Percentiles rank a stretch among this genome's conserved stretches.
Evolutionary conservation across 768 basidiomycete species (phyloP).

Genomic region (Rhodotorula diobovata): DNA sequence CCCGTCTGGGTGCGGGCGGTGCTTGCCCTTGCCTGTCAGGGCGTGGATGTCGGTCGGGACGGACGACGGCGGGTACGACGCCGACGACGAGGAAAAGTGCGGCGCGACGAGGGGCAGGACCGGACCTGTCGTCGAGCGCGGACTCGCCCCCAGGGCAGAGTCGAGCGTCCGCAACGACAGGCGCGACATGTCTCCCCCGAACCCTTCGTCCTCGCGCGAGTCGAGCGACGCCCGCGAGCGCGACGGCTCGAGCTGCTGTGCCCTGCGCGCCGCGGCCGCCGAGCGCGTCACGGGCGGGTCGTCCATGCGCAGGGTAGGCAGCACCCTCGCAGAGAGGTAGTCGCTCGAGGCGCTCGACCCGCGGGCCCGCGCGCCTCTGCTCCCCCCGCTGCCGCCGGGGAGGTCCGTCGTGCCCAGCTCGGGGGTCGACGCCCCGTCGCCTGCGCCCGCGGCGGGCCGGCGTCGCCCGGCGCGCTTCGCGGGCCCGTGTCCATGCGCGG

Average conservation of each 20-base stretch:
- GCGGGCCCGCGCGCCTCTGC: neutral
- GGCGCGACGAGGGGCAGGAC: neutral
- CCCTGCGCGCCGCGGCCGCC: too few relatives aligned
- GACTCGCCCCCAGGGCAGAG: conserved; percentile 6
- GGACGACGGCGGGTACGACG: neutral
- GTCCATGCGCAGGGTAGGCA: neutral
- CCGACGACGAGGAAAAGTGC: neutral
- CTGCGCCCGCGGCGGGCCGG: neutral
- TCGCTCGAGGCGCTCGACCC: neutral
- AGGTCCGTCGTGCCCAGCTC: conserved; percentile 14
- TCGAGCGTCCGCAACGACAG: conserved; percentile 15
- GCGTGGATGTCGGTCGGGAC: neutral
- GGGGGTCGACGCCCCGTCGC: conserved; percentile 27
- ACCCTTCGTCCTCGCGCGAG: conserved; percentile 20
- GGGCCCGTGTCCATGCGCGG: too few relatives aligned
- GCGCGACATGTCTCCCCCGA: conserved; percentile 13
- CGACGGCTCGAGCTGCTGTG: neutral
- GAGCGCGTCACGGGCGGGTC: neutral
- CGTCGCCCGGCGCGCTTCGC: conserved; percentile 1
- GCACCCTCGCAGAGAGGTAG: conserved; percentile 9
- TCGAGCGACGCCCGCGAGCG: conserved; percentile 8
- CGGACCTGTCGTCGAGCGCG: neutral
- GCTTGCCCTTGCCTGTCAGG: neutral
- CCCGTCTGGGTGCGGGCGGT: neutral
- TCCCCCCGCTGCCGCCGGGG: neutral